Conservation (phyloP, 176 grass and related monocot genomes). For the Ampelocalamus luodianensis region DNA sequence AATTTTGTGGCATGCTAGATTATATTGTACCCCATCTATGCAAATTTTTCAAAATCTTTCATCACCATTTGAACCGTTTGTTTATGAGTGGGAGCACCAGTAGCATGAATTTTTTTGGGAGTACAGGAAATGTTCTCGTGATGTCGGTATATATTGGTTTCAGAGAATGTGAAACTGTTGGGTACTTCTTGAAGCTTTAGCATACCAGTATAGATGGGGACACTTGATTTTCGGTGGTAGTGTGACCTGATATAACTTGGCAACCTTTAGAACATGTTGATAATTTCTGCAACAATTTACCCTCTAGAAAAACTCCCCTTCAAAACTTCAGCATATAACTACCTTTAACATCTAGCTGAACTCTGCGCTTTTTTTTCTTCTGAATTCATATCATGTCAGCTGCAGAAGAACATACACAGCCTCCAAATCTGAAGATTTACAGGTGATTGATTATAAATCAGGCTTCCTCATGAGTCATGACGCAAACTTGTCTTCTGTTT, state of each 20-base stretch:
- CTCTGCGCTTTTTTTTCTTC: not conserved
- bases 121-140: too few species aligned
- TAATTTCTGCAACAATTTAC: not conserved
- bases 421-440: not conserved
- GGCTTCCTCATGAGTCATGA: not conserved
- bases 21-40: too few species aligned
- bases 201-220: not conserved
- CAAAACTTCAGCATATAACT: not conserved
- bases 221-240: not conserved
- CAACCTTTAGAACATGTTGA: not conserved
- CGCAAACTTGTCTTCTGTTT: constrained; percentile 17
- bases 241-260: not conserved
- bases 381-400: not conserved
- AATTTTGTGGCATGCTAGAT: too few species aligned
- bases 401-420: not conserved
- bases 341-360: not conserved
- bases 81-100: too few species aligned
- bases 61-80: too few species aligned
- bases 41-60: too few species aligned
- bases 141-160: too few species aligned
- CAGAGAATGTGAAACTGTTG: not conserved
- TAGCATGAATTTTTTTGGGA: too few species aligned
- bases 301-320: not conserved
- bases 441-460: not conserved
- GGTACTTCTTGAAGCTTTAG: not conserved